phyloP scores from a whole-genome alignment of 2,329 filamentous ascomycete genomes.

The Scytalidium lignicola region DNA sequence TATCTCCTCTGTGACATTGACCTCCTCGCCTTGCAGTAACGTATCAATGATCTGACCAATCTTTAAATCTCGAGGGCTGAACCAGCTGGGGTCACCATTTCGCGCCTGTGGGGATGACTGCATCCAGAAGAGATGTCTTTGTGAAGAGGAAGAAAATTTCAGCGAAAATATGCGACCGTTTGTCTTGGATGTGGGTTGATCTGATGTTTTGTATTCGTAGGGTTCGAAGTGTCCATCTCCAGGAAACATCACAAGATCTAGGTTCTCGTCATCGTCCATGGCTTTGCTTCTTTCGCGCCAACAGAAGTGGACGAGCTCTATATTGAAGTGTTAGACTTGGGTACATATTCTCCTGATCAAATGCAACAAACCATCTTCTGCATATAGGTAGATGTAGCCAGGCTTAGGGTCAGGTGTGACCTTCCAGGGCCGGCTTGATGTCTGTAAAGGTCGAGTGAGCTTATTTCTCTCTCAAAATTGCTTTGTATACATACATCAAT shows the following conservation, averaged over 20 bases:
- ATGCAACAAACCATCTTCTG: constrained; percentile 67
- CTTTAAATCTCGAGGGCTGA: constrained; percentile 80
- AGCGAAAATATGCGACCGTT: constrained; percentile 90
- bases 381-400: constrained; percentile 89
- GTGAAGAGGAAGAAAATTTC: constrained; percentile 88
- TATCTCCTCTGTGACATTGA: constrained; percentile 72
- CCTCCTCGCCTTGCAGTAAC: constrained; percentile 82
- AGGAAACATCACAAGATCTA: constrained; percentile 93
- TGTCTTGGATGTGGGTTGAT: constrained; percentile 56
- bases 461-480: constrained; percentile 7
- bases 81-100: constrained; percentile 65
- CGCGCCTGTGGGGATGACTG: constrained; percentile 80
- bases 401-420: constrained; percentile 67
- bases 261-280: constrained; percentile 62
- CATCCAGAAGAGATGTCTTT: constrained; percentile 92
- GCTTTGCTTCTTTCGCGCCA: constrained; percentile 78
- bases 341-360: background rate
- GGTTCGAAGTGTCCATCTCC: constrained; percentile 82
- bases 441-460: constrained; percentile 31
- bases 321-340: constrained; percentile 3
- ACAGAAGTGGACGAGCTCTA: constrained; percentile 91
- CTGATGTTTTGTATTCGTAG: constrained; percentile 65
- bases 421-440: constrained; percentile 57
- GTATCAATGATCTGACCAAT: constrained; percentile 82
- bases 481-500: constrained; percentile 60